phyloP scores from a whole-genome alignment of 2,329 filamentous ascomycete genomes.

The Aspergillus texensis region DNA sequence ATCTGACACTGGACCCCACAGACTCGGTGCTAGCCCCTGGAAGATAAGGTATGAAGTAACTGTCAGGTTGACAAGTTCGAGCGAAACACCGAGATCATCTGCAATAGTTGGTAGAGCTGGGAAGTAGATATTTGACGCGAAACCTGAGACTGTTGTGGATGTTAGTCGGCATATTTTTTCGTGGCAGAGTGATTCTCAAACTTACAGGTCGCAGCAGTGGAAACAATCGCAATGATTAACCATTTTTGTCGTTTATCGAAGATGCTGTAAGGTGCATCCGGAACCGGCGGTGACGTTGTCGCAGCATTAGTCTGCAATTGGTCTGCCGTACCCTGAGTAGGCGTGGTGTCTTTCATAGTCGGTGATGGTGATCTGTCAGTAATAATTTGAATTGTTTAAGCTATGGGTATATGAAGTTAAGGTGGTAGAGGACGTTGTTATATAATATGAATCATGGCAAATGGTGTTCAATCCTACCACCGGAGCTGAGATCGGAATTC shows the following conservation, averaged over 20 bases:
- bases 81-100: conserved; percentile 42
- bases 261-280: conserved; percentile 49
- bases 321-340: background rate
- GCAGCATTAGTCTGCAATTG: background rate
- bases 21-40: conserved; percentile 47
- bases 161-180: background rate
- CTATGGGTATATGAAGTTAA: background rate
- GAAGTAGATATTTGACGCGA: conserved; percentile 53
- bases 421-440: background rate
- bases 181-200: background rate
- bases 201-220: conserved; percentile 56
- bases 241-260: conserved; percentile 55
- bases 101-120: conserved; percentile 48
- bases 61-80: conserved; percentile 46
- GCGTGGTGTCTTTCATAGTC: background rate
- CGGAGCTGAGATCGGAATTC: background rate
- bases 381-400: background rate
- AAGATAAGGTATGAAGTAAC: conserved; percentile 51
- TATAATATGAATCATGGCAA: background rate
- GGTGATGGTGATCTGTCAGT: background rate
- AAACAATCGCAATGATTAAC: conserved; percentile 52
- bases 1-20: conserved; percentile 48
- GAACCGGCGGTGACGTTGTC: background rate
- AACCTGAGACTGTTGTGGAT: conserved; percentile 38
- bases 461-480: background rate